phyloP scores from a whole-genome alignment of 192 early-diverging fungal species.

The Backusella macrospora region DNA sequence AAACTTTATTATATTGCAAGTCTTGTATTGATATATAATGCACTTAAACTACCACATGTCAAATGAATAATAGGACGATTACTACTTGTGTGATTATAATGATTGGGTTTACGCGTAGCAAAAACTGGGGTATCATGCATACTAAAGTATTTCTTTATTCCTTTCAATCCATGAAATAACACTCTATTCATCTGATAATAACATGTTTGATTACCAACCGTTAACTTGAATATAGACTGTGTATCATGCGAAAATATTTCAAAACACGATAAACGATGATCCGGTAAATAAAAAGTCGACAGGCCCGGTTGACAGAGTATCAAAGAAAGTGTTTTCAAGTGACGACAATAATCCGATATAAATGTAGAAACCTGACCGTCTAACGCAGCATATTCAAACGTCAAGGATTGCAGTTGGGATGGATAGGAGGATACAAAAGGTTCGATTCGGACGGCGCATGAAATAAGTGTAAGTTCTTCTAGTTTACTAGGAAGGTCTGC shows the following conservation, averaged over 20 bases:
- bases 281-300: background rate
- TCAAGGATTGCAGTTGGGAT: background rate
- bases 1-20: background rate
- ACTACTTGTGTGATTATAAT: background rate
- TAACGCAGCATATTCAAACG: background rate
- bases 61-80: background rate
- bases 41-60: background rate
- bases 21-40: constrained; percentile 7
- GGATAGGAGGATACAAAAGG: background rate
- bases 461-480: background rate
- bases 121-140: background rate
- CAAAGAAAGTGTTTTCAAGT: background rate
- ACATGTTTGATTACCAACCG: background rate
- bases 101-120: background rate
- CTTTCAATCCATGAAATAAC: background rate
- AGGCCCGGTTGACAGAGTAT: background rate
- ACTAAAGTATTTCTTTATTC: background rate
- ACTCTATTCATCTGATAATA: background rate
- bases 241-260: background rate
- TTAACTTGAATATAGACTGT: background rate
- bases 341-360: constrained; percentile 3
- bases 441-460: background rate
- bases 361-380: background rate
- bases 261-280: background rate
- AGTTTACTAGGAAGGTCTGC: background rate